Percentiles rank a stretch among this genome's conserved stretches.
Conservation (phyloP, 176 grass and related monocot genomes). For the Alopecurus myosuroides region DNA sequence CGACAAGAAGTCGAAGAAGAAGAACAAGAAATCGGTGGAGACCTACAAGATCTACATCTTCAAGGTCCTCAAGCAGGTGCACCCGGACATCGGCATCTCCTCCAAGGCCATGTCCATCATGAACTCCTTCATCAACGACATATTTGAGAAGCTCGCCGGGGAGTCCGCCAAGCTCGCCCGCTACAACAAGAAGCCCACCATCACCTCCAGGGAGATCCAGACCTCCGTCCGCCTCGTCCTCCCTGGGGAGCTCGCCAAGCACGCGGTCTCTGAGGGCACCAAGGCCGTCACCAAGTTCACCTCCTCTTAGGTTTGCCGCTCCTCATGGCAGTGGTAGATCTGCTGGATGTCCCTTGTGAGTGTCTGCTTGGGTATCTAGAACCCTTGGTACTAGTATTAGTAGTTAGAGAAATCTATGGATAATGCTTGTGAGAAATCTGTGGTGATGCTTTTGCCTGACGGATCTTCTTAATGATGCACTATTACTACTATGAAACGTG, state of each 20-base stretch:
- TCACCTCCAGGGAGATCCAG: conserved; percentile 59
- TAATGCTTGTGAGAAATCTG: too few relatives aligned
- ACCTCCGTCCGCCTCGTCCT: conserved; percentile 63
- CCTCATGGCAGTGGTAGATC: too few relatives aligned
- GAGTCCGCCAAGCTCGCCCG: conserved; percentile 39
- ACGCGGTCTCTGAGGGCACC: conserved; percentile 58
- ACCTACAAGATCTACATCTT: conserved; percentile 97
- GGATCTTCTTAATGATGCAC: too few relatives aligned
- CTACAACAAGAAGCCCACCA: conserved; percentile 71
- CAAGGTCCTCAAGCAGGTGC: conserved; percentile 92
- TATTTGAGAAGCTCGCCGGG: conserved; percentile 73
- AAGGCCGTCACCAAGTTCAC: conserved; percentile 60
- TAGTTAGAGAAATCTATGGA: too few relatives aligned
- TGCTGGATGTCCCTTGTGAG: too few relatives aligned
- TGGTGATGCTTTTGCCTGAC: too few relatives aligned
- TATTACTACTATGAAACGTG: too few relatives aligned
- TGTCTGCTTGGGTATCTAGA: too few relatives aligned
- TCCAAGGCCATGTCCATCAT: conserved; percentile 96
- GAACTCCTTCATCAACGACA: conserved; percentile 96
- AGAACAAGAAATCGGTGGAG: background rate
- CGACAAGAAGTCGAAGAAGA: conserved; percentile 1
- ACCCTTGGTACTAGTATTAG: too few relatives aligned
- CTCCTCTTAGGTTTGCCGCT: conserved; percentile 30
- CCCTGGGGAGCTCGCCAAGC: conserved; percentile 62
- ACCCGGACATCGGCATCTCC: conserved; percentile 85